Evolutionary conservation across 306 rosid species (phyloP), one percentile per base, ranked within the genome.

Genomic region (Prunus padus): DNA sequence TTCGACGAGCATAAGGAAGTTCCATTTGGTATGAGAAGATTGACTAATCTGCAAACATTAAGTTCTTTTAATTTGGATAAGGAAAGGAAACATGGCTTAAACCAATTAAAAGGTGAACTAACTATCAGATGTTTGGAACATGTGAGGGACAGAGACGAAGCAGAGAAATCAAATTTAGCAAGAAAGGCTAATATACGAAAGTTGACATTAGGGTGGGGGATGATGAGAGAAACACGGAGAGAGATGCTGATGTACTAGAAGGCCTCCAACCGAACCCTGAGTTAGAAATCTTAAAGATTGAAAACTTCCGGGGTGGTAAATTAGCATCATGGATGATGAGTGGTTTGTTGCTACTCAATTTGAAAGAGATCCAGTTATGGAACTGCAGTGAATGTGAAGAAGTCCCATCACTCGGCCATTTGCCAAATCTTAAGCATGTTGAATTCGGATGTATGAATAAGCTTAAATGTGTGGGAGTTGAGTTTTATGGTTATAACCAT

Each of bases 1-100:
- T 33, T 33, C 8, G 1, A 33, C 40, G 0, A 1, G 0, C 0
- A 5, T 33, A 5, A 0, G 8, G 1, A 33, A 33, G 7, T 28
- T 63, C n/a, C 20, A 50, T 50, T 50, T 50, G n/a, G 55, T 9
- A 16, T 50, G 7, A 5, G n/a, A 50, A 4, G 42, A 16, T 4
- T 47, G 3, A 68, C 22, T 14, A 28, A 15, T 23, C 42, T 67
- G 37, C 56, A 31, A 15, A 25, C 23, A 2, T 3, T 46, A 16
- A 3, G 3, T 15, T 15, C 1, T 20, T 23, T 45, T 22, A 5
- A 1, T 13, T 18, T 45, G 40, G 59, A 52, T 3, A 2, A 2
- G 42, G 73, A 4, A 11, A 26, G 4, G 23, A 1, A 8, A 2
- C 8, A 0, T 46, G 73, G 28, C 45, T 50, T 50, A 37, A 69